Percentiles rank a stretch among this genome's conserved stretches.
Evolutionary conservation across 164 flowering plant genomes (phyloP).

Genomic region (Hamamelis virginiana): DNA sequence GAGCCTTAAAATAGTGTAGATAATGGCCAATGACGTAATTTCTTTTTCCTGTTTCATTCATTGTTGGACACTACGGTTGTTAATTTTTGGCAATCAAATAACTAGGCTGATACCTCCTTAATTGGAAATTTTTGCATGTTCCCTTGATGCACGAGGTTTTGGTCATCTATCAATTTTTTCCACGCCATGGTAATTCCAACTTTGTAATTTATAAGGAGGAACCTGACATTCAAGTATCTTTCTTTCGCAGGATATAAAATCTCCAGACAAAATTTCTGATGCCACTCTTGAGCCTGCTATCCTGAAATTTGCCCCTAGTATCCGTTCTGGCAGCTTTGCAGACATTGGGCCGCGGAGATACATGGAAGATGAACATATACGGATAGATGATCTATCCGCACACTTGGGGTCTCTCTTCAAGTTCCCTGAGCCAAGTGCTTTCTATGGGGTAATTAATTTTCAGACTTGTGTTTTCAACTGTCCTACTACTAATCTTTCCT

Average conservation of each 20-base stretch:
- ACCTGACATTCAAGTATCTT: not conserved
- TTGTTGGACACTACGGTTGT: too few species aligned
- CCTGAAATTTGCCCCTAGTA: slow-evolving; percentile 30
- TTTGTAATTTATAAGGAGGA: not conserved
- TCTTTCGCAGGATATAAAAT: slow-evolving; percentile 22
- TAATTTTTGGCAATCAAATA: not conserved
- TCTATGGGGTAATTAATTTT: slow-evolving; percentile 62
- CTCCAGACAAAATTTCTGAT: slow-evolving; percentile 18
- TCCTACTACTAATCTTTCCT: not conserved
- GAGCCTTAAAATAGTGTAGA: too few species aligned
- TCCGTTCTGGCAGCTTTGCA: slow-evolving; percentile 58
- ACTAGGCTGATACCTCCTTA: not conserved
- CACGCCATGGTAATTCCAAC: not conserved
- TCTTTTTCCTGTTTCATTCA: too few species aligned
- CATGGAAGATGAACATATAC: slow-evolving; percentile 65
- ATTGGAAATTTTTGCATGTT: too few species aligned
- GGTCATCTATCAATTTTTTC: not conserved
- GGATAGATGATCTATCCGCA: slow-evolving; percentile 49
- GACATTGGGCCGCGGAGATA: slow-evolving; percentile 50
- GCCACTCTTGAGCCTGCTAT: slow-evolving; percentile 11
- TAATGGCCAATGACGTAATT: too few species aligned
- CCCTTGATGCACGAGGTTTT: not conserved
- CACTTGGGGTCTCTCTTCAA: slow-evolving; percentile 34
- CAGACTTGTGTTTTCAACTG: not conserved
- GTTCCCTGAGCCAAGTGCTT: slow-evolving; percentile 61